Conservation (phyloP, 768 basidiomycete genomes). For the Suillus variegatus region DNA sequence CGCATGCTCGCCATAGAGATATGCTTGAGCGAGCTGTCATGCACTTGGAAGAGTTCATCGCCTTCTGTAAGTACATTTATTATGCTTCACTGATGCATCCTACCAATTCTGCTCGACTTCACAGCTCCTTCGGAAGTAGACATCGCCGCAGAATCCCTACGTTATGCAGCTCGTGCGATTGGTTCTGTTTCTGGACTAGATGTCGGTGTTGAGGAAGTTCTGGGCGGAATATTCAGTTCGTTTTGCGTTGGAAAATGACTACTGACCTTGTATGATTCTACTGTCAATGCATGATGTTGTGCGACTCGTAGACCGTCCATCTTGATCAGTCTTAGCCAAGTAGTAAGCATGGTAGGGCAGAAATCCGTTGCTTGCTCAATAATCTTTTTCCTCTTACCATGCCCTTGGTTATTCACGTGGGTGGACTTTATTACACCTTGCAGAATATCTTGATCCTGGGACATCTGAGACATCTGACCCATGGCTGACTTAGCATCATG, state of each 20-base stretch:
- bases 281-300: not conserved
- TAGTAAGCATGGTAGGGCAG: not conserved
- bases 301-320: not conserved
- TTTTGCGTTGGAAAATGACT: conserved; percentile 87
- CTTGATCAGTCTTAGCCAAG: not conserved
- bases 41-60: conserved; percentile 32
- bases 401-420: not conserved
- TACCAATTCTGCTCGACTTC: conserved; percentile 8
- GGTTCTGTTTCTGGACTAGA: conserved; percentile 74
- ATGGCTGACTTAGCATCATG: too few species aligned
- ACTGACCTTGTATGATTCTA: not conserved
- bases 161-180: conserved; percentile 83
- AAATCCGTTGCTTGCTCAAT: not conserved
- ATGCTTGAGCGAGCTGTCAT: conserved; percentile 68
- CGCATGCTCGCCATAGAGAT: conserved; percentile 75
- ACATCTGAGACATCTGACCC: too few species aligned
- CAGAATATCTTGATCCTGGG: too few species aligned
- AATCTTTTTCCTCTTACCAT: not conserved
- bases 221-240: conserved; percentile 80
- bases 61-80: conserved; percentile 26
- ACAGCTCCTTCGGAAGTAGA: conserved; percentile 72
- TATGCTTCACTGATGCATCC: conserved; percentile 4
- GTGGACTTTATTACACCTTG: not conserved
- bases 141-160: conserved; percentile 81
- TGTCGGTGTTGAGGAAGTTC: conserved; percentile 80